Base-by-base conservation (phyloP, 2,329 filamentous ascomycete genomes). In the Colletotrichum sp. region DNA sequence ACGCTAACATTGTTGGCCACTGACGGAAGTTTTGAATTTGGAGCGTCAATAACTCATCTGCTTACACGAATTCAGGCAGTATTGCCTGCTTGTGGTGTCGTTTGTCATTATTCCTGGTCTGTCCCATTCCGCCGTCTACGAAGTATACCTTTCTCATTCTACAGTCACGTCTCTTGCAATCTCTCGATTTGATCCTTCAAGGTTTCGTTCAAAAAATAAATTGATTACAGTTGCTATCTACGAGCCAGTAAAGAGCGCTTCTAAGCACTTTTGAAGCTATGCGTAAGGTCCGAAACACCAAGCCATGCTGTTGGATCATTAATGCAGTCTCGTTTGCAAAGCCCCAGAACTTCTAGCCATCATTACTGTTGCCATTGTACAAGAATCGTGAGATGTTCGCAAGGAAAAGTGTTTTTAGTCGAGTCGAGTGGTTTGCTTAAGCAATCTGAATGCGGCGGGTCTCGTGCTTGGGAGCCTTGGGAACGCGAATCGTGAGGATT, bases 381-480 rank as follows among this genome's bases (percentile, higher is more conserved):
- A 71, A 18, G 21, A 34, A 18, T 43, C 27, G 43, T 36, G 6
- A 15, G 15, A 12, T 33, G 8, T 27, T 69, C 29, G 33, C 38
- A 15, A 55, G 13, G 29, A 8, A 31, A 38, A 21, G 29, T 33
- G 8, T 29, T 29, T 24, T 61, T 61, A n/a, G 34, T 62, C 34
- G 31, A 36, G 36, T 27, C 13, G 34, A 11, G 16, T 16, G 3
- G 34, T 1, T 8, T 38, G 21, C 43, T 70, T 85, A 86, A 91
- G 80, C 85, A 79, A 93, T 86, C 34, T 82, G 78, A 77, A 93
- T 91, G 82, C 89, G 89, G 78, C 87, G 86, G 38, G 83, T 79
- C 82, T 90, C 87, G 75, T 86, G 85, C 87, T 89, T 91, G 84
- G 88, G 90, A 29, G 89, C 88, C 87, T 93, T 94, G 65, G 93